Evolutionary conservation across 2,329 filamentous ascomycete species (phyloP).

Genomic region (Arthroderma sp.): DNA sequence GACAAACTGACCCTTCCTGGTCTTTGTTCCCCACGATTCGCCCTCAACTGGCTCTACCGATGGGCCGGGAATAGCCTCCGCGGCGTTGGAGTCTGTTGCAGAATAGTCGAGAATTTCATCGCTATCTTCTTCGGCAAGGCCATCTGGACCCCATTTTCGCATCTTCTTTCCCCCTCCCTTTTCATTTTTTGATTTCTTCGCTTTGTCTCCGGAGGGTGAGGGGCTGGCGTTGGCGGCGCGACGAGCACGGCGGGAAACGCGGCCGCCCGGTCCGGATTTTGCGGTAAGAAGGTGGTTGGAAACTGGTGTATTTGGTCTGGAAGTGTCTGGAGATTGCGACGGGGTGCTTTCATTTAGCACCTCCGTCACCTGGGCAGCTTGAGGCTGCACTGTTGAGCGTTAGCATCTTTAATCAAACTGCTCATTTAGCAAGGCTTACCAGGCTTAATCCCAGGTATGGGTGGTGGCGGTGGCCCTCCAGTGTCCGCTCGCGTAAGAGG

Average conservation of each 20-base stretch:
- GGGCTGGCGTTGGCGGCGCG: conserved; percentile 45
- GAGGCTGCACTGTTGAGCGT: conserved; percentile 28
- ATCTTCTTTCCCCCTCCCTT: conserved; percentile 61
- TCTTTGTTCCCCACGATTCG: conserved; percentile 72
- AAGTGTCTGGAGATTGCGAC: conserved; percentile 57
- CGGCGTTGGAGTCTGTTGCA: conserved; percentile 38
- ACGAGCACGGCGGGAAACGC: conserved; percentile 68
- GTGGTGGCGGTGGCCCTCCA: conserved; percentile 38
- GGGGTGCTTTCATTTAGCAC: conserved; percentile 57
- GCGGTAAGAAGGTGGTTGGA: conserved; percentile 37
- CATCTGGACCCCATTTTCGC: conserved; percentile 84
- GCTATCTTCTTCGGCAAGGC: conserved; percentile 69
- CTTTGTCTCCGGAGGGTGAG: conserved; percentile 57
- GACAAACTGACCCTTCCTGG: conserved; percentile 80
- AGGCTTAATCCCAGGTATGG: conserved; percentile 40
- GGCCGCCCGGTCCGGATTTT: conserved; percentile 56
- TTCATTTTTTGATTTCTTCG: conserved; percentile 43
- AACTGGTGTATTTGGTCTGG: conserved; percentile 63
- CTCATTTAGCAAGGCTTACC: conserved; percentile 17
- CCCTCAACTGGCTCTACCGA: conserved; percentile 62
- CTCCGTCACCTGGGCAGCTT: conserved; percentile 28
- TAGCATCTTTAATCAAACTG: too few relatives aligned
- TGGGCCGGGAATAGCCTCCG: conserved; percentile 39
- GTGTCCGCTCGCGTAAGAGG: conserved; percentile 36
- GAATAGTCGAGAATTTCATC: conserved; percentile 84